Conservation (phyloP, 805 yeast genomes). For the Candida ovalis region DNA sequence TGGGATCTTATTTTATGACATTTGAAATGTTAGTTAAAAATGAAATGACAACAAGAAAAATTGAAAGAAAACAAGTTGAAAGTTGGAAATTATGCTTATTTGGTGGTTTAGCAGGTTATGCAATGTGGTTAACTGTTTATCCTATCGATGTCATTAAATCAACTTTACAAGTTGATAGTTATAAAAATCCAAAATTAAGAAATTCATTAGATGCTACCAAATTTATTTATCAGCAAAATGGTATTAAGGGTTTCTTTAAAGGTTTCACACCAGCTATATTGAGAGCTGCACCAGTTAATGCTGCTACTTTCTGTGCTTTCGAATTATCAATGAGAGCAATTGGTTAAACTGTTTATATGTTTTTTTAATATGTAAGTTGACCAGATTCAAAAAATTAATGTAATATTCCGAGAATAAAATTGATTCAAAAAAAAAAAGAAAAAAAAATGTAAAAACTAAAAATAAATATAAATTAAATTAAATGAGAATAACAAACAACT, state of each 20-base stretch:
- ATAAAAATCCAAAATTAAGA: slow-evolving; percentile 55
- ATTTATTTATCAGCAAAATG: slow-evolving; percentile 52
- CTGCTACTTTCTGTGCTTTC: slow-evolving; percentile 92
- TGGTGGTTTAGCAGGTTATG: slow-evolving; percentile 90
- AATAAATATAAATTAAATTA: too few relatives aligned
- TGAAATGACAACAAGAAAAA: slow-evolving; percentile 46
- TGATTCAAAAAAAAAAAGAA: slow-evolving; percentile 2
- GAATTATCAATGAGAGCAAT: slow-evolving; percentile 79
- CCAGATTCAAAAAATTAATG: too few relatives aligned
- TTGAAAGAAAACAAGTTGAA: slow-evolving; percentile 70
- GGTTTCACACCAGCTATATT: slow-evolving; percentile 91
- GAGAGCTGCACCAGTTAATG: slow-evolving; percentile 98
- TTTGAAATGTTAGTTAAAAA: slow-evolving; percentile 82
- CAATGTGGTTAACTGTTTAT: slow-evolving; percentile 80
- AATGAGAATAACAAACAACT: too few relatives aligned
- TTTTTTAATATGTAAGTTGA: too few relatives aligned
- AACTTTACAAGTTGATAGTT: slow-evolving; percentile 72
- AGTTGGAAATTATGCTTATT: slow-evolving; percentile 81
- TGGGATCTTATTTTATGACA: slow-evolving; percentile 84
- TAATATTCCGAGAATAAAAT: too few relatives aligned
- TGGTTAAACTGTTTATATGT: too few relatives aligned
- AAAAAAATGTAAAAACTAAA: neutral
- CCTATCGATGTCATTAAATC: slow-evolving; percentile 93
- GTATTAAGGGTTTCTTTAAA: slow-evolving; percentile 75
- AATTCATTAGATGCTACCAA: slow-evolving; percentile 57